These are phyloP conservation scores for Epichloe sibirici DNA, from an alignment of 2,329 filamentous ascomycete species.

Conservation along the genomic window DNA sequence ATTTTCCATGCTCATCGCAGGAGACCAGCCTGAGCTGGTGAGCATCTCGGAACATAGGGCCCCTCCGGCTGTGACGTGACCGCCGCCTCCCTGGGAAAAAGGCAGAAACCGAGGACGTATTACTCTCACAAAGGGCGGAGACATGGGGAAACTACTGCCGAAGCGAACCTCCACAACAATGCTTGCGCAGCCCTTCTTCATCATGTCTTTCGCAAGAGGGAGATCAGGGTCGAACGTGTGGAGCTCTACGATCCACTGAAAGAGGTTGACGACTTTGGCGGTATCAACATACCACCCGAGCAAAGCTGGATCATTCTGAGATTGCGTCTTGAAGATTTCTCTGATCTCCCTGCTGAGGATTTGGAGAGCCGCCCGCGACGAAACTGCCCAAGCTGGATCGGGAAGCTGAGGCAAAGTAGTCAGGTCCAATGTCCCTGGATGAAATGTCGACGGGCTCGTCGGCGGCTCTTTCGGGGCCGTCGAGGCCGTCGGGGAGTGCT, in stretches of 20 bases:
- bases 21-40: conserved; percentile 73
- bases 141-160: conserved; percentile 59
- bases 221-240: conserved; percentile 64
- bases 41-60: conserved; percentile 77
- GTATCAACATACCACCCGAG: conserved; percentile 77
- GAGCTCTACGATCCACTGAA: conserved; percentile 85
- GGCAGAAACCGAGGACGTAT: conserved; percentile 67
- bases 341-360: conserved; percentile 39
- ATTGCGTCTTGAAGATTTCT: conserved; percentile 52
- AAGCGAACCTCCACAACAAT: conserved; percentile 77
- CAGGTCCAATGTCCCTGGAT: conserved; percentile 53
- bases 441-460: conserved; percentile 31
- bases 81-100: conserved; percentile 63
- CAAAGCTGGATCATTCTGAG: conserved; percentile 44
- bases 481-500: too few species aligned
- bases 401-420: conserved; percentile 49
- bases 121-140: conserved; percentile 75
- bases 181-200: conserved; percentile 44
- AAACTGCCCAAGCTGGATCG: conserved; percentile 18
- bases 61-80: conserved; percentile 74
- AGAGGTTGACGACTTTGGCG: conserved; percentile 56
- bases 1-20: conserved; percentile 60
- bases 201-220: conserved; percentile 66
- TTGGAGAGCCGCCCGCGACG: conserved; percentile 15
- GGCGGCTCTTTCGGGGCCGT: background rate